Conservation (phyloP, 306 rosid genomes). For the Pachyrhizus erosus region DNA sequence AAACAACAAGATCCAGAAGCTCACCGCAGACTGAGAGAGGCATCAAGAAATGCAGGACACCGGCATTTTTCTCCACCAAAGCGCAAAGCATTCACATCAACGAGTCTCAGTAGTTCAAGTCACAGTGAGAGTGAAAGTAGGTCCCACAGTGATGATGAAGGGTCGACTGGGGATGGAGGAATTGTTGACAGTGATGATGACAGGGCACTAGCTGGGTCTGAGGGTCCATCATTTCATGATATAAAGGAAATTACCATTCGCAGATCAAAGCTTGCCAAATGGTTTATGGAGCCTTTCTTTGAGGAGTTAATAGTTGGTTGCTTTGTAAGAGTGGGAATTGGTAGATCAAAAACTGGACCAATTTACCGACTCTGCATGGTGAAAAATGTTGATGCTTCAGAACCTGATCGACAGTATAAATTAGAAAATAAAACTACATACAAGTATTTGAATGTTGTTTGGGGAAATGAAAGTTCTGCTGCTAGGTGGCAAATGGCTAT, state of each 20-base stretch:
- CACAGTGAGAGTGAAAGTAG: conserved; percentile 86
- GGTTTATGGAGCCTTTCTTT: conserved; percentile 95
- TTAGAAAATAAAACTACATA: conserved; percentile 76
- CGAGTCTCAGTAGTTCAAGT: conserved; percentile 83
- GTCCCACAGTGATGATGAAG: conserved; percentile 86
- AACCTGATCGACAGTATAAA: conserved; percentile 78
- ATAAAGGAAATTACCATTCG: conserved; percentile 82
- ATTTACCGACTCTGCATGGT: conserved; percentile 89
- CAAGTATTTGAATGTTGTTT: conserved; percentile 80
- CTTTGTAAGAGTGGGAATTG: conserved; percentile 93
- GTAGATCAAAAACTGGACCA: conserved; percentile 80
- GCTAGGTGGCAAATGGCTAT: conserved; percentile 99
- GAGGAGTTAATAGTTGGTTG: conserved; percentile 89
- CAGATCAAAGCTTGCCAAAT: conserved; percentile 82
- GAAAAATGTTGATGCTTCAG: conserved; percentile 84
- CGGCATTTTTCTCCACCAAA: conserved; percentile 67
- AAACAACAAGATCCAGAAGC: conserved; percentile 93
- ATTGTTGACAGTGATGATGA: conserved; percentile 87
- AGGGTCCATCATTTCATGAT: conserved; percentile 71
- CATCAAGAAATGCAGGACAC: conserved; percentile 63
- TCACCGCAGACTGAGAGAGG: conserved; percentile 71
- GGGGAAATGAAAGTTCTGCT: conserved; percentile 92
- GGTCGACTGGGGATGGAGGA: conserved; percentile 86
- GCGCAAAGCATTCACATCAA: conserved; percentile 61
- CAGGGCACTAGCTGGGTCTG: conserved; percentile 57